These are phyloP conservation scores for Skeletonema menzelii DNA, from an alignment of 108 stramenopile genomes.

Conservation along the genomic window DNA sequence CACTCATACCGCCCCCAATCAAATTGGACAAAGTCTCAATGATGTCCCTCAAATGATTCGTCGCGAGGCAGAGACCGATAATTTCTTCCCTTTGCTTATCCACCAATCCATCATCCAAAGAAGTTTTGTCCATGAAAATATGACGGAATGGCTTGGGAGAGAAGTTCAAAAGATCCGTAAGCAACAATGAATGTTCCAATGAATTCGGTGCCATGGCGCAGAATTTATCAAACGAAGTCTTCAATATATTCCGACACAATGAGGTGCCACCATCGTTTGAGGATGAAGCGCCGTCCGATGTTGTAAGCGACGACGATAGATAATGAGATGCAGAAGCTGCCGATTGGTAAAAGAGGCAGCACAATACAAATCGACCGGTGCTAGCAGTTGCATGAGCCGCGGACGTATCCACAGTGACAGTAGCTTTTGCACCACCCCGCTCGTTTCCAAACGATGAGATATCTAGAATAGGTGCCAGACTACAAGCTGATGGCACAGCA, in stretches of 20 bases:
- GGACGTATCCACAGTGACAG: constrained; percentile 10
- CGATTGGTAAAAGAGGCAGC: constrained; percentile 46
- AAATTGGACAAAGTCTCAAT: constrained; percentile 43
- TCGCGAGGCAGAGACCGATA: constrained; percentile 21
- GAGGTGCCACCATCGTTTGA: constrained; percentile 19
- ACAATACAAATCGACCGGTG: constrained; percentile 31
- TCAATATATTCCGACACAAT: constrained; percentile 43
- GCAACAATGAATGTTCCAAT: constrained; percentile 35
- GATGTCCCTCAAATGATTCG: constrained; percentile 30
- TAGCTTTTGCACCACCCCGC: not conserved
- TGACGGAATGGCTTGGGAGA: constrained; percentile 2
- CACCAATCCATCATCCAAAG: constrained; percentile 12
- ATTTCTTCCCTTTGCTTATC: constrained; percentile 18
- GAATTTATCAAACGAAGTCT: constrained; percentile 34
- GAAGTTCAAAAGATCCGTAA: constrained; percentile 38
- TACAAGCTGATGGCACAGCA: not conserved
- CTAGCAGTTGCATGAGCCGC: constrained; percentile 32
- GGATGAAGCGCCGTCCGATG: not conserved
- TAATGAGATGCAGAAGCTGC: constrained; percentile 27
- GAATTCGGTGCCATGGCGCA: constrained; percentile 53
- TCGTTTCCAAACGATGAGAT: constrained; percentile 6
- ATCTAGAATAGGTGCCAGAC: constrained; percentile 20
- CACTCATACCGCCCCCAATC: constrained; percentile 46
- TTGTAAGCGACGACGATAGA: constrained; percentile 9
- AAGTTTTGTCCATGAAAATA: constrained; percentile 1